A percentile compares a stretch with the other conserved stretches of the same genome.
These are phyloP conservation scores for Fusarium temperatum DNA, from an alignment of 2,329 filamentous ascomycete genomes.

Conservation along the genomic window DNA sequence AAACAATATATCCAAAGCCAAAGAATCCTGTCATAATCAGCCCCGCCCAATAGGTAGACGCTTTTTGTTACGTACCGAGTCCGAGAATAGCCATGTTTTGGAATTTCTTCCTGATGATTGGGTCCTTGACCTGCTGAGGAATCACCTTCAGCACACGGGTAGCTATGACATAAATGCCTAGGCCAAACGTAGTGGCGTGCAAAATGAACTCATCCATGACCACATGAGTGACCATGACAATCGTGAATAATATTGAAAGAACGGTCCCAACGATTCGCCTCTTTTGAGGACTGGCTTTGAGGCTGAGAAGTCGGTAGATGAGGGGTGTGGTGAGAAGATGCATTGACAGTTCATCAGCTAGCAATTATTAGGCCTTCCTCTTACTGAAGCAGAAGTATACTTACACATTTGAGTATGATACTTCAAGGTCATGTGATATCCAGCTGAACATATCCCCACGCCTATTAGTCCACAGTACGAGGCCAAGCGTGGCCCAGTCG, in stretches of 20 bases:
- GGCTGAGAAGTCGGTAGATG: slow-evolving; percentile 52
- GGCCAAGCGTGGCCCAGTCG: slow-evolving; percentile 42
- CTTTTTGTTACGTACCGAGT: slow-evolving; percentile 8
- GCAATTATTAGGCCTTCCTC: background rate
- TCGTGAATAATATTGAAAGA: slow-evolving; percentile 38
- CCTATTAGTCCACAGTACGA: slow-evolving; percentile 52
- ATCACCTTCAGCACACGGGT: slow-evolving; percentile 45
- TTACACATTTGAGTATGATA: slow-evolving; percentile 50
- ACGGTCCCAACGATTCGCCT: slow-evolving; percentile 37
- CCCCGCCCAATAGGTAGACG: accelerated
- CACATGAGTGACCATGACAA: slow-evolving; percentile 54
- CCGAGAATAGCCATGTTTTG: slow-evolving; percentile 33
- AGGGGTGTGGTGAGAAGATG: slow-evolving; percentile 54
- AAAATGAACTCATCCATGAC: slow-evolving; percentile 54
- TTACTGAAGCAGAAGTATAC: background rate
- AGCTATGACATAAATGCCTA: slow-evolving; percentile 48
- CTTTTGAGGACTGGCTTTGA: slow-evolving; percentile 40
- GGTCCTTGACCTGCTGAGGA: slow-evolving; percentile 45
- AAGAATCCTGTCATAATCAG: slow-evolving; percentile 44
- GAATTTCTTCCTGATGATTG: slow-evolving; percentile 24
- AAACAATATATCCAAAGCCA: slow-evolving; percentile 50
- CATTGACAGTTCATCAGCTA: slow-evolving; percentile 53
- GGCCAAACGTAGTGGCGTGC: slow-evolving; percentile 49
- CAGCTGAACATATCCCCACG: slow-evolving; percentile 46
- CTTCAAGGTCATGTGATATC: slow-evolving; percentile 48